phyloP scores from a whole-genome alignment of 2,329 filamentous ascomycete species.

The Leptographium flavum region DNA sequence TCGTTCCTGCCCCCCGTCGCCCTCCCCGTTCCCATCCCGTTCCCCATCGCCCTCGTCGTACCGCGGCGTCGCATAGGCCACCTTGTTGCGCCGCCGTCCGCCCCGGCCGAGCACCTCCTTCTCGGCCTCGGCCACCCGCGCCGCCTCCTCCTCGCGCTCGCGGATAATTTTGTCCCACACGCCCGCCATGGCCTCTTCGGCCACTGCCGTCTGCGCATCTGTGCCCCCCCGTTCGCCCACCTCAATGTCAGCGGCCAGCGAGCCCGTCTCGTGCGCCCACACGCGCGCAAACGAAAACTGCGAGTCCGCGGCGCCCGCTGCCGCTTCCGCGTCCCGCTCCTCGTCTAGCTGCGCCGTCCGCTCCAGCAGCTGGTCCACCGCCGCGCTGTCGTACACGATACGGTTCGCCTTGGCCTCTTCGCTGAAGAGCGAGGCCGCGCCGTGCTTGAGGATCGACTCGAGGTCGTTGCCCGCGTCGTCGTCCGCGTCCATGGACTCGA shows the following conservation, averaged over 20 bases:
- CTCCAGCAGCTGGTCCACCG: constrained; percentile 85
- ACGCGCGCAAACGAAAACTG: constrained; percentile 84
- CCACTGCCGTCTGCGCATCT: constrained; percentile 26
- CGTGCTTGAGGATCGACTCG: constrained; percentile 76
- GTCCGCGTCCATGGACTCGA: constrained; percentile 80
- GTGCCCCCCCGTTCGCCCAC: constrained; percentile 18
- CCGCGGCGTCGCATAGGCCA: constrained; percentile 15
- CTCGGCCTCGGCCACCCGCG: constrained; percentile 53
- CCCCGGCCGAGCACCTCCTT: constrained; percentile 74
- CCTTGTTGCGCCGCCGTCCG: constrained; percentile 52
- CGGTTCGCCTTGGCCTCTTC: constrained; percentile 56
- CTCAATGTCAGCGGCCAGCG: constrained; percentile 50
- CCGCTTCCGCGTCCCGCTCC: constrained; percentile 42
- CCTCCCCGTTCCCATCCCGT: constrained; percentile 13
- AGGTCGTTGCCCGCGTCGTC: constrained; percentile 67
- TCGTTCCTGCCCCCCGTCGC: constrained; percentile 3
- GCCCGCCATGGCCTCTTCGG: constrained; percentile 24
- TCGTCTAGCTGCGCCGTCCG: constrained; percentile 63
- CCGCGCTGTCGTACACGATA: constrained; percentile 67
- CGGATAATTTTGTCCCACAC: constrained; percentile 87
- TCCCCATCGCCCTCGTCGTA: constrained; percentile 13
- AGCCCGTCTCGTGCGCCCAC: constrained; percentile 71
- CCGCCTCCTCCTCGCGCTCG: constrained; percentile 65
- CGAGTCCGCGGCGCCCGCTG: constrained; percentile 49
- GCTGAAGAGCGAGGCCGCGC: constrained; percentile 73